A percentile compares a stretch with the other conserved stretches of the same genome.
Evolutionary conservation across 768 basidiomycete species (phyloP).

Genomic region (Lactifluus echinatus): DNA sequence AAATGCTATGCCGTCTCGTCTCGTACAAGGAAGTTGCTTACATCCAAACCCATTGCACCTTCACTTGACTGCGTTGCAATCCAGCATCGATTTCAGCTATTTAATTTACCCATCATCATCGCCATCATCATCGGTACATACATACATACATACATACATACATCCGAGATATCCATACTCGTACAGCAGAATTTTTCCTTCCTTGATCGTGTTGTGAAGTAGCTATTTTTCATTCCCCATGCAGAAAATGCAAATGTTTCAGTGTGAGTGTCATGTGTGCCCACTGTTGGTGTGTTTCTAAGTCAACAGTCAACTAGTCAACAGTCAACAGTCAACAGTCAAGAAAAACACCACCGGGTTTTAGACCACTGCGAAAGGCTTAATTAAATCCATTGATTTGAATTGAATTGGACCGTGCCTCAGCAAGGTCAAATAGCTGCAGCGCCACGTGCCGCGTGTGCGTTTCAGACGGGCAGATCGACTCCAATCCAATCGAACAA

Average conservation of each 20-base stretch:
- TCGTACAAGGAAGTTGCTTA: neutral
- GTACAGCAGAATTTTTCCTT: conserved; percentile 5
- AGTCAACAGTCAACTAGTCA: too few relatives aligned
- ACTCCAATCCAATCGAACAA: too few relatives aligned
- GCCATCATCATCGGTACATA: neutral
- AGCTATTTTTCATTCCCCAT: neutral
- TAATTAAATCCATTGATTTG: too few relatives aligned
- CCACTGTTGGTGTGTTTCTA: neutral
- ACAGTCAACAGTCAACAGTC: too few relatives aligned
- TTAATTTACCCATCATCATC: neutral
- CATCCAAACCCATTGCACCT: neutral
- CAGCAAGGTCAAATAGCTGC: too few relatives aligned
- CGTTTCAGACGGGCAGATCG: too few relatives aligned
- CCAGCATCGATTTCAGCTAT: neutral
- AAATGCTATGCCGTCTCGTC: neutral
- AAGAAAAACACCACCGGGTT: too few relatives aligned
- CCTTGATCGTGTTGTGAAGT: conserved; percentile 11
- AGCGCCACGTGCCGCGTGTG: too few relatives aligned
- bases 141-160: too few relatives aligned
- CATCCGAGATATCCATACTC: neutral
- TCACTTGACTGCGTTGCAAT: neutral
- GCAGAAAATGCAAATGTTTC: neutral
- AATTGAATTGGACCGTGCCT: too few relatives aligned
- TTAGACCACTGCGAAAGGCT: too few relatives aligned
- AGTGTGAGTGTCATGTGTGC: neutral